These are phyloP conservation scores for Pythium rishiriense DNA, from an alignment of 352 stramenopile genomes.

Conservation along the genomic window DNA sequence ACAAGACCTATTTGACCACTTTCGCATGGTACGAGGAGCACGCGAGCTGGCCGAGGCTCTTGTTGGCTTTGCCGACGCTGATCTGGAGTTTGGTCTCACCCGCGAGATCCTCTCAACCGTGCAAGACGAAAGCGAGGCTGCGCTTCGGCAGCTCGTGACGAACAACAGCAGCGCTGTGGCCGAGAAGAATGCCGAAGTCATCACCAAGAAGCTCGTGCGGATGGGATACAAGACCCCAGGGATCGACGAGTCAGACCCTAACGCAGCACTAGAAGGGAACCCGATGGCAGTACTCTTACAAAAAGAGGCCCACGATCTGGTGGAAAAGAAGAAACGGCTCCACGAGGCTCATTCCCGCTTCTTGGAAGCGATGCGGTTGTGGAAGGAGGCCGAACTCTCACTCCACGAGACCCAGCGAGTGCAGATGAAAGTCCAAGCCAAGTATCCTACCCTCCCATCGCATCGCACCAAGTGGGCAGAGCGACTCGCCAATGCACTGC, in stretches of 20 bases:
- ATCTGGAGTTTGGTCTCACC: conserved; percentile 65
- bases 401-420: conserved; percentile 49
- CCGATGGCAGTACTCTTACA: conserved; percentile 45
- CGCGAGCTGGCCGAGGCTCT: conserved; percentile 56
- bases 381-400: conserved; percentile 71
- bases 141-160: conserved; percentile 43
- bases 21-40: conserved; percentile 69
- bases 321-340: conserved; percentile 50
- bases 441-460: conserved; percentile 46
- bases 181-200: conserved; percentile 41
- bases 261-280: conserved; percentile 18
- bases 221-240: conserved; percentile 56
- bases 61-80: conserved; percentile 51
- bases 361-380: conserved; percentile 67
- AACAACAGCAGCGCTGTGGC: conserved; percentile 40
- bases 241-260: background rate
- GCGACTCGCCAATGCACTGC: conserved; percentile 56
- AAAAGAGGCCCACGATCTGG: conserved; percentile 54
- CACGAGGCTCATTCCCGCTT: conserved; percentile 53
- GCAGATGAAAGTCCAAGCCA: conserved; percentile 44
- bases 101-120: conserved; percentile 41
- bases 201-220: conserved; percentile 54
- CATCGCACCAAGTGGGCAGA: conserved; percentile 69
- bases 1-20: conserved; percentile 71
- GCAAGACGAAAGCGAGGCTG: conserved; percentile 42